Evolutionary conservation across 1,139 yeast genomes (phyloP).

Genomic region (Zygosaccharomyces pseudobailii): DNA sequence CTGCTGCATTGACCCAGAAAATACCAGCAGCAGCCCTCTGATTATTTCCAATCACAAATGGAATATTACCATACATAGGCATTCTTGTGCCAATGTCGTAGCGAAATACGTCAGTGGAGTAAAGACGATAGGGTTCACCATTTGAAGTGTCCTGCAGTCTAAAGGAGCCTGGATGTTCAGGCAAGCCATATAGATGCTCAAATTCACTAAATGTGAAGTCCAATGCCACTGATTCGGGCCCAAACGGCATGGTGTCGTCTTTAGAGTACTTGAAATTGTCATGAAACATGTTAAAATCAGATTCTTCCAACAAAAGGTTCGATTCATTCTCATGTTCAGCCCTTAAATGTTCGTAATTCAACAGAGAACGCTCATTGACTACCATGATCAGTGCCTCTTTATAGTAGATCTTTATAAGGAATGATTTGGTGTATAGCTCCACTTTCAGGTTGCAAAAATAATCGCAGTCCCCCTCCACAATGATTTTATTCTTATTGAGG

Average conservation of each 20-base stretch:
- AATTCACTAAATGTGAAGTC: conserved; percentile 66
- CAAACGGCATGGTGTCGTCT: conserved; percentile 61
- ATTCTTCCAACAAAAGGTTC: conserved; percentile 52
- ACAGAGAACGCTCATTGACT: conserved; percentile 61
- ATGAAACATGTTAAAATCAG: conserved; percentile 50
- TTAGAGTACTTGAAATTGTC: conserved; percentile 61
- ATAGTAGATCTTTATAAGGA: conserved; percentile 47
- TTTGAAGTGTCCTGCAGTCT: conserved; percentile 58
- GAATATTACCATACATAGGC: conserved; percentile 95
- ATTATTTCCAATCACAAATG: conserved; percentile 71
- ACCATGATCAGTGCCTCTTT: conserved; percentile 46
- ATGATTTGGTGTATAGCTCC: conserved; percentile 45
- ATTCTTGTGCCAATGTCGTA: conserved; percentile 74
- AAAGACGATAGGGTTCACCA: conserved; percentile 77
- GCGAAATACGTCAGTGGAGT: conserved; percentile 91
- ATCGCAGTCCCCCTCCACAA: conserved; percentile 42
- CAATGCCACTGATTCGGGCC: conserved; percentile 85
- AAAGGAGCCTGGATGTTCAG: conserved; percentile 87
- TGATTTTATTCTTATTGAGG: conserved; percentile 8
- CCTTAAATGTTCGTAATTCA: conserved; percentile 80
- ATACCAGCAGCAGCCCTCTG: conserved; percentile 62
- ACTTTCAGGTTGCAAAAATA: conserved; percentile 34
- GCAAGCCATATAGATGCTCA: conserved; percentile 77
- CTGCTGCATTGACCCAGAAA: conserved; percentile 92
- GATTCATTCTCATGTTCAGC: conserved; percentile 37